Conservation (phyloP, 441 rosid species). For the Oxalis stricta region DNA sequence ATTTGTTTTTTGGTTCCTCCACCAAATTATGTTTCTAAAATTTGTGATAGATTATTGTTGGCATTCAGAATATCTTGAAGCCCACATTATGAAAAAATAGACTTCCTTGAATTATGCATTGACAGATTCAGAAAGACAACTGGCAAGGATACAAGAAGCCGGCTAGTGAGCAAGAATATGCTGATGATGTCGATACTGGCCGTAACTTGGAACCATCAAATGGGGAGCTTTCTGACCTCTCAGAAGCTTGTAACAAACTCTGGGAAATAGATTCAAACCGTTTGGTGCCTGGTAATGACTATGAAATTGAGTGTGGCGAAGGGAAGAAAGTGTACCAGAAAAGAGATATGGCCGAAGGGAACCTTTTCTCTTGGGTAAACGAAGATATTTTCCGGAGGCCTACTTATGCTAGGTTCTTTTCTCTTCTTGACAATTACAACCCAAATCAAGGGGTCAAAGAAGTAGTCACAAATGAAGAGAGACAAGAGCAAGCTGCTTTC, state of each 20-base stretch:
- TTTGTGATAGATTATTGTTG: background rate
- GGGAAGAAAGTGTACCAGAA: conserved; percentile 67
- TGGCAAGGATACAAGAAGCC: conserved; percentile 67
- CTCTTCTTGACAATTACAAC: conserved; percentile 87
- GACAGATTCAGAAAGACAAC: conserved; percentile 50
- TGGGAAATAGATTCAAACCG: conserved; percentile 86
- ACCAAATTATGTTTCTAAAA: background rate
- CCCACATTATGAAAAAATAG: background rate
- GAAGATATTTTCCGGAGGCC: conserved; percentile 59
- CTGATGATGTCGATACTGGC: conserved; percentile 35
- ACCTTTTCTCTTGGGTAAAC: conserved; percentile 48
- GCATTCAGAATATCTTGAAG: background rate
- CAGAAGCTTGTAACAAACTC: conserved; percentile 72
- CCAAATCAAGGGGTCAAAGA: conserved; percentile 67
- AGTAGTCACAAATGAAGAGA: conserved; percentile 73
- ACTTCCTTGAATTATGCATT: conserved; percentile 4
- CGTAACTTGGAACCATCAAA: conserved; percentile 35
- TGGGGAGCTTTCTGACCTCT: conserved; percentile 63
- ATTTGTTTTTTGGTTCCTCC: background rate
- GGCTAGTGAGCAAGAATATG: conserved; percentile 59
- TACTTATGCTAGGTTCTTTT: conserved; percentile 71
- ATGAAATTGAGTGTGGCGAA: conserved; percentile 80
- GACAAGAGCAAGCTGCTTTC: conserved; percentile 80
- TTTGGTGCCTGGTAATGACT: conserved; percentile 67
- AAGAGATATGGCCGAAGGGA: conserved; percentile 70